These are phyloP conservation scores for Aspergillus leporis DNA, from an alignment of 495 filamentous ascomycete genomes.

Conservation along the genomic window DNA sequence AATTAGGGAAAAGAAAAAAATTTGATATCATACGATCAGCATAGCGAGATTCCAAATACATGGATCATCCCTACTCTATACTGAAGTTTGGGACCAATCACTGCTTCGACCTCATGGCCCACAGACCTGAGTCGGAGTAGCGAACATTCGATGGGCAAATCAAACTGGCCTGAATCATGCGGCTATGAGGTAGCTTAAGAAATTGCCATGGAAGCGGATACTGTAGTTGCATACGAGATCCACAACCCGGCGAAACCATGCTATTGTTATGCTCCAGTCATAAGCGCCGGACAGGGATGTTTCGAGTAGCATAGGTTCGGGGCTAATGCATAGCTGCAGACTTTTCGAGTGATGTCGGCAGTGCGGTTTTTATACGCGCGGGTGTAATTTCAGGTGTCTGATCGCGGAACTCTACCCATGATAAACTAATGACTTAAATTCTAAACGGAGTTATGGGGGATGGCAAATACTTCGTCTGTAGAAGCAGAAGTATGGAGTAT, in stretches of 20 bases:
- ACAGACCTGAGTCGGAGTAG: neutral
- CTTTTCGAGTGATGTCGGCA: slow-evolving; percentile 1
- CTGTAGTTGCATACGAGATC: neutral
- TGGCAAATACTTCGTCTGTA: neutral
- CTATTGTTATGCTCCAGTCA: slow-evolving; percentile 7
- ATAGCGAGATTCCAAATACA: slow-evolving; percentile 13
- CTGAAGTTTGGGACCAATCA: slow-evolving; percentile 4
- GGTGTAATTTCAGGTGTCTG: neutral
- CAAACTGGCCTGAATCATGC: slow-evolving; percentile 6
- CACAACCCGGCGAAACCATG: slow-evolving; percentile 11
- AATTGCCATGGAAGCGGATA: neutral
- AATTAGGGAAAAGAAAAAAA: neutral
- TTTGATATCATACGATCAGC: slow-evolving; percentile 20
- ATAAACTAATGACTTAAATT: slow-evolving; percentile 2
- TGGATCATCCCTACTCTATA: slow-evolving; percentile 17
- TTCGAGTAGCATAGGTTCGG: slow-evolving; percentile 16
- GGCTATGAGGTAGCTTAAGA: neutral
- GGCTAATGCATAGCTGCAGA: slow-evolving; percentile 19
- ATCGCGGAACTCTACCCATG: slow-evolving; percentile 2
- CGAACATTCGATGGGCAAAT: neutral
- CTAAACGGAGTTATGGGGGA: neutral
- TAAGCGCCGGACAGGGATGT: slow-evolving; percentile 15
- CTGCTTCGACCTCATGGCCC: neutral
- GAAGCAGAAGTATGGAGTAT: neutral
- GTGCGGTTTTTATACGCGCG: neutral